Evolutionary conservation across 1,139 yeast species (phyloP), one percentile per base, ranked within the genome.

Genomic region (Blastobotrys raffinosifermentans): DNA sequence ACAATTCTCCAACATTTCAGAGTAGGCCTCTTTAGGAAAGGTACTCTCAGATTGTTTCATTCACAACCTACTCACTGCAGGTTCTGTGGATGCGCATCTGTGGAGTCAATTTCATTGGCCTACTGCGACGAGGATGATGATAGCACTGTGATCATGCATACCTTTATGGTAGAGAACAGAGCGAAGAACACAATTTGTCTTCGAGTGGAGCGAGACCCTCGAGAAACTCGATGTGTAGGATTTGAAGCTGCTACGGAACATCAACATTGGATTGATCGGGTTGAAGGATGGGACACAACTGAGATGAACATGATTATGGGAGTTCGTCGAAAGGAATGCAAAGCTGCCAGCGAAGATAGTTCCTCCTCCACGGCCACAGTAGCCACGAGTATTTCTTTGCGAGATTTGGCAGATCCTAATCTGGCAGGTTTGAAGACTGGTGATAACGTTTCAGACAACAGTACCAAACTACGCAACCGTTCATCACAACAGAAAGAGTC

Each of bases 121-220:
- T 86, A 84, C 57, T 79, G 80, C 30, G 85, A 80, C 46, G 59
- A 61, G 17, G 79, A 74, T 39, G 65, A 71, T 1, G 49, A 50
- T 2, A 71, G 71, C 6, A 72, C 76, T 1, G 64, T 85, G 34
- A 77, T 81, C 5, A 66, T 83, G 58, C 95, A 85, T 51, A 80
- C 93, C 0, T 77, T 77, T 52, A 73, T 73, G 35, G 75, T 80
- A 35, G 85, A 80, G 43, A 82, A 81, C 53, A 69, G 80, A 43
- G 86, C 94, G 3, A 82, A 83, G 51, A 81, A 76, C 45, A 80
- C 76, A 50, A 86, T 86, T 33, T 86, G 96, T 60, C 63, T 85
- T 39, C 75, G 95, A 61, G 94, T 83, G 26, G 95, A 86, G 60
- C 80, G 96, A 71, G 95, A 86, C 61, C 86, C 91, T 1, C 71